Base-by-base conservation (phyloP, 2,329 filamentous ascomycete species). In the Hymenoscyphus fraxineus region DNA sequence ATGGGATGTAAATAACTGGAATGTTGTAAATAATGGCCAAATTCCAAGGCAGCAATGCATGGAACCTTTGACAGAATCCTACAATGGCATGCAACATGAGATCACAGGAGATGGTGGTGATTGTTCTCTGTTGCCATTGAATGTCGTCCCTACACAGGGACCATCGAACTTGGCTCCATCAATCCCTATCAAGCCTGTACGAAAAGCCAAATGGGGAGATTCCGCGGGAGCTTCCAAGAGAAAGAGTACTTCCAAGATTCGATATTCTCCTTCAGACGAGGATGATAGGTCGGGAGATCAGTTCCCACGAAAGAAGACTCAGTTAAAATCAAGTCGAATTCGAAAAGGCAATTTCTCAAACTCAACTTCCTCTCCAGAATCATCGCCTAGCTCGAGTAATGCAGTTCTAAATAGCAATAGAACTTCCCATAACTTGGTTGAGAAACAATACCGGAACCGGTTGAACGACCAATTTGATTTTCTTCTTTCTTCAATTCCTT, bases 351-450 rank as follows among this genome's bases (percentile, higher is more conserved):
- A 10, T 16, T 19, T 51, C n/a, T 35, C 35, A 35, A 51, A 51
- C 44, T 5, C 19, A 4, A 51, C n/a, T 19, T 22, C 41, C 13
- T 47, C 44, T 22, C 44, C 44, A 22, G 44, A 51, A 22, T 51
- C 44, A 12, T 51, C 44, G 12, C n/a, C 44, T 10, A 51, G 44
- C 19, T 51, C 44, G n/a, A 51, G 19, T 19, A 22, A 51, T 51
- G 44, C 6, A 51, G 22, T n/a, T 19, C n/a, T 19, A 7, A 51
- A 51, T 10, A 27, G 22, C 47, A 57, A 38, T 13, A n/a, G 55
- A 16, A 57, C n/a, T n/a, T 57, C 55, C 10, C 55, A 57, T n/a
- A 57, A 57, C 6, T 38, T 57, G 55, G 55, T 57, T 12, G 55
- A 57, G 16, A 57, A 57, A 19, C 55, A 57, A 38, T 57, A 57